Evolutionary conservation across 371 early-diverging fungal genomes (phyloP), one percentile per base, ranked within the genome.

Genomic region (Globomyces sp.): DNA sequence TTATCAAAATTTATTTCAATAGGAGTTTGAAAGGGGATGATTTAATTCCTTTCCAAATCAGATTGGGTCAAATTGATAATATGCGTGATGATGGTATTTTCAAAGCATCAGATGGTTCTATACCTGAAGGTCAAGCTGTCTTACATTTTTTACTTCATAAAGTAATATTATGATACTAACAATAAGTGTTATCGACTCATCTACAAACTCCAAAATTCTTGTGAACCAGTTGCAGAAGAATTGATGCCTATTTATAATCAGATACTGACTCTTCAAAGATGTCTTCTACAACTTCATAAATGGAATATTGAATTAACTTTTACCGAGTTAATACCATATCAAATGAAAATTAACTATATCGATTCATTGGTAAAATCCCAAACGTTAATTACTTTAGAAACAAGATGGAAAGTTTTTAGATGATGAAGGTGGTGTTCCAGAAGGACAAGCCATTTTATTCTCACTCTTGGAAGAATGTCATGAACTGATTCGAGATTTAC

Each of bases 401-500:
- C 81, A 85, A 2, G 90, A 93, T 72, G 95, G 95, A 49, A 89
- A 90, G 66, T 95, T 93, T 68, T 78, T 90, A 60, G 91, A 89
- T 69, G 89, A 58, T 6, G 42, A 66, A 36, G 74, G 88, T 53
- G 85, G 88, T 63, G 81, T 92, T 36, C 92, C 93, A 5, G 92
- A 92, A 77, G 95, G 93, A 4, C 79, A 79, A 67, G 92, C 89
- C 10, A 85, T 92, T 37, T 87, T 93, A 58, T 87, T 89, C 71
- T 89, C 89, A 24, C 72, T 93, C 55, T 78, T 95, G 66, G 89
- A 90, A 66, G 91, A 93, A 73, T 94, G 94, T 69, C 92, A 93
- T 65, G 93, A 94, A n/a, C 55, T 55, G 4, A 55, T 55, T 55
- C 55, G 55, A 6, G 55, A 55, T 39, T 55, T 55, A 39, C 55